Conservation (phyloP, 2,329 filamentous ascomycete genomes). For the Verticillium isaacii region DNA sequence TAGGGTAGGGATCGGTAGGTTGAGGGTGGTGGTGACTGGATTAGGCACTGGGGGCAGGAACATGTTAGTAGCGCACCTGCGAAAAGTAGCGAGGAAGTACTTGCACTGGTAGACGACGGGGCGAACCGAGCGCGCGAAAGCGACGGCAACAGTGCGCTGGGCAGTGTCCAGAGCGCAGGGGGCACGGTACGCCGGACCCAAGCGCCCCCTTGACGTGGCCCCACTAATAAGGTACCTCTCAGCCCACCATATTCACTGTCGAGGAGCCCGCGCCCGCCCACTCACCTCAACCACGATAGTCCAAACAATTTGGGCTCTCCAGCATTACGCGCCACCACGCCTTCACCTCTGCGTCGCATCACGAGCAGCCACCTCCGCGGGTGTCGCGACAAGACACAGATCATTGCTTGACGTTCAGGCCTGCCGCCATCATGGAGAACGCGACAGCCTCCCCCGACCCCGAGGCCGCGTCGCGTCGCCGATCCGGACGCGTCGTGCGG, state of each 20-base stretch:
- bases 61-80: too few species aligned
- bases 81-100: too few species aligned
- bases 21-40: not conserved
- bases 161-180: not conserved
- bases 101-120: too few species aligned
- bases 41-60: too few species aligned
- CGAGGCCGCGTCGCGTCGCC: conserved; percentile 52
- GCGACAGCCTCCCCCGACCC: conserved; percentile 47
- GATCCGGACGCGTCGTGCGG: conserved; percentile 64
- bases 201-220: not conserved
- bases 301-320: not conserved
- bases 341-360: not conserved
- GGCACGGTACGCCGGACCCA: not conserved
- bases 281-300: not conserved
- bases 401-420: not conserved
- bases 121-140: too few species aligned
- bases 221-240: not conserved
- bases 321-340: not conserved
- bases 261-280: not conserved
- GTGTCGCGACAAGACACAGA: not conserved
- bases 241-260: not conserved
- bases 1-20: not conserved
- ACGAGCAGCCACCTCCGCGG: not conserved
- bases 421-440: conserved; percentile 45
- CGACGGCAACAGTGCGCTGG: too few species aligned